A percentile compares a stretch with the other conserved stretches of the same genome.
phyloP scores from a whole-genome alignment of 148 eudicot genomes.

The Beta vulgaris region DNA sequence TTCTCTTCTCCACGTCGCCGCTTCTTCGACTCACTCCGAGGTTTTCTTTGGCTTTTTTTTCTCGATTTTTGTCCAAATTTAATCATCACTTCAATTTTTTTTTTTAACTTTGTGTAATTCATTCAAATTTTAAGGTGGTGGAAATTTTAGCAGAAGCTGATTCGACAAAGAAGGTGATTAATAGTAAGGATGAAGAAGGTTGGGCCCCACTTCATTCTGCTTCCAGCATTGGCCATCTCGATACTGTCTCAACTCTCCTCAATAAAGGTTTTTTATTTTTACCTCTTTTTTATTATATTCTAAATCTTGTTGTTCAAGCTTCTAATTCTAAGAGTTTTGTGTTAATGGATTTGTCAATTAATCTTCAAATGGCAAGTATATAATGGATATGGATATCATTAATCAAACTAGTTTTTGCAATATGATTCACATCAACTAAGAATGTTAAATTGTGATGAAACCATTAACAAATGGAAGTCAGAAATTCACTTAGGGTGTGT shows the following conservation, averaged over 20 bases:
- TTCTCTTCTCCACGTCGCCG: slow-evolving; percentile 87
- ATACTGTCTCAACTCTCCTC: slow-evolving; percentile 62
- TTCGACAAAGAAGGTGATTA: slow-evolving; percentile 50
- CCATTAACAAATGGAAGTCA: no score
- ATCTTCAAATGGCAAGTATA: neutral
- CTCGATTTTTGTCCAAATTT: neutral
- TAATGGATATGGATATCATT: no score
- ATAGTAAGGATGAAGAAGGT: slow-evolving; percentile 88
- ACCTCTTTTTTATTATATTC: neutral
- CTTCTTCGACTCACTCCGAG: slow-evolving; percentile 51
- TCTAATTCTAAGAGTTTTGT: neutral
- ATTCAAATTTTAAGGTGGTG: slow-evolving; percentile 55
- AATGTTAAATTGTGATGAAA: neutral
- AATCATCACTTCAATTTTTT: neutral
- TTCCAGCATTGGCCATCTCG: slow-evolving; percentile 72
- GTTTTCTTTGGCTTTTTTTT: slow-evolving; percentile 21
- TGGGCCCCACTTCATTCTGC: slow-evolving; percentile 97
- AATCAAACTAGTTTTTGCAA: no score
- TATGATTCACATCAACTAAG: neutral
- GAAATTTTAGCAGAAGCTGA: slow-evolving; percentile 65
- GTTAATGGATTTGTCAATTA: neutral
- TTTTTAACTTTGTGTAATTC: neutral
- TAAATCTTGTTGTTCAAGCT: neutral
- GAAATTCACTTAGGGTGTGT: no score
- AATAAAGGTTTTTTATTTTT: slow-evolving; percentile 43